Percentiles rank a stretch among this genome's conserved stretches.
phyloP scores from a whole-genome alignment of 2,329 filamentous ascomycete species.

The Myriangium duriaei region DNA sequence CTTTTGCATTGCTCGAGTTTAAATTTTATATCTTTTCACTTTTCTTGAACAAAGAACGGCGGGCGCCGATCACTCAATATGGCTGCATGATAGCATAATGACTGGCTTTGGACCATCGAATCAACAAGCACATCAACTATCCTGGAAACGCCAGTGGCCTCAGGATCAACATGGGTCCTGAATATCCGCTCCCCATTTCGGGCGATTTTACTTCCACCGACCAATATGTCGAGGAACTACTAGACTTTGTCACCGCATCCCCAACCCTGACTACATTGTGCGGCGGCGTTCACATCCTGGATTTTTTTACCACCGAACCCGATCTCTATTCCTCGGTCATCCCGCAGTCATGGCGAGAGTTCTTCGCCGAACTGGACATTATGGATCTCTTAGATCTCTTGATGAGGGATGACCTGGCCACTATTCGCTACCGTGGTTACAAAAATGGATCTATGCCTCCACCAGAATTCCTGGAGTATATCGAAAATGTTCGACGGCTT shows the following conservation, averaged over 20 bases:
- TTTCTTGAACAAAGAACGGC: too few species aligned
- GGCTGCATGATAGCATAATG: too few species aligned
- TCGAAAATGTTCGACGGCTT: conserved; percentile 56
- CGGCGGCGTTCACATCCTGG: conserved; percentile 90
- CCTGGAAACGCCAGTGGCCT: conserved; percentile 4
- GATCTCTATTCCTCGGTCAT: conserved; percentile 70
- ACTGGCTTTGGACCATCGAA: conserved; percentile 1
- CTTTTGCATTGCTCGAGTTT: too few species aligned
- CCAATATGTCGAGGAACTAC: conserved; percentile 64
- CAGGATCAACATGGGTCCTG: conserved; percentile 31
- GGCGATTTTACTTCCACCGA: conserved; percentile 56
- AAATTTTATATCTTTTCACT: too few species aligned
- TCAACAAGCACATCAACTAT: background rate
- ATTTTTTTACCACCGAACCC: conserved; percentile 82
- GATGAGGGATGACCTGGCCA: conserved; percentile 59
- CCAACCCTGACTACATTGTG: conserved; percentile 77
- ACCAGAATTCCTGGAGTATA: conserved; percentile 54
- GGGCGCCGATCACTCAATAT: too few species aligned
- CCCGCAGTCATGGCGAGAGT: conserved; percentile 68
- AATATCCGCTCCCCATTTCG: conserved; percentile 51
- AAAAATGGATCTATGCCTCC: conserved; percentile 34
- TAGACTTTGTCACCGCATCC: conserved; percentile 62
- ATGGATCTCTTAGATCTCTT: conserved; percentile 70
- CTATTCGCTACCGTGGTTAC: conserved; percentile 28
- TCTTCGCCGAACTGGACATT: conserved; percentile 58